Base-by-base conservation (phyloP, 2,329 filamentous ascomycete species). In the Atkinsonella texensis region DNA sequence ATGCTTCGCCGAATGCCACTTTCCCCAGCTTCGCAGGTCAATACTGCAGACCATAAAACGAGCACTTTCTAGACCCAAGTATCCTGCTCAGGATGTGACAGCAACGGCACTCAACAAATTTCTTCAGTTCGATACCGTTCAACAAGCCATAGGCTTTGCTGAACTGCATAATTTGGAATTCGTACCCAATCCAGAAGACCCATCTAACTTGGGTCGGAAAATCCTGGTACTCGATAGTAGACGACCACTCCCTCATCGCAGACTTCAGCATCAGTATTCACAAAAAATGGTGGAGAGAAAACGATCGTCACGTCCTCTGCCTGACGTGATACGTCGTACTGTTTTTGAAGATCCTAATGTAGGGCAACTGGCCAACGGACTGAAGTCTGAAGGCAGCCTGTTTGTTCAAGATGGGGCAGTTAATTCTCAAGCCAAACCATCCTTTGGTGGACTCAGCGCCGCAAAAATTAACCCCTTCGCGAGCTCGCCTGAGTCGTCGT, bases 1-100 rank as follows among this genome's bases (percentile, higher is more conserved):
- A 13, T 85, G 82, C 57, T 77, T 85, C 54, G 81, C 81, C 7
- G 81, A 85, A 59, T 77, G 81, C n/a, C 80, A 83, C 59, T 84
- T 85, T 53, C 76, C 78, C 41, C 70, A 74, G 38, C 68, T 84
- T 33, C 79, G 82, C 41, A 77, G 79, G 50, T 72, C 74, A 12
- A 76, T 83, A 15, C 62, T 85, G 17, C 73, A 73, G 50, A 74
- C 75, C 15, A 66, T 84, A 20, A 73, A 76, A 48, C 72, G 68
- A 51, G 72, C 76, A 1, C 79, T 82, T 55, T 71, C 76, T 1
- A 74, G 80, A 52, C 76, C 77, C 23, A 73, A 77, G 53, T 75
- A 77, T 49, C 71, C 74, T 6, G 74, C 80, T 2, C 80, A 77
- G 56, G 81, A 84, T 55, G 74, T 84, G 45, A 83, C 79, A 1